phyloP scores from a whole-genome alignment of 208 protist species.

The Trypanosomatidae sp. region DNA sequence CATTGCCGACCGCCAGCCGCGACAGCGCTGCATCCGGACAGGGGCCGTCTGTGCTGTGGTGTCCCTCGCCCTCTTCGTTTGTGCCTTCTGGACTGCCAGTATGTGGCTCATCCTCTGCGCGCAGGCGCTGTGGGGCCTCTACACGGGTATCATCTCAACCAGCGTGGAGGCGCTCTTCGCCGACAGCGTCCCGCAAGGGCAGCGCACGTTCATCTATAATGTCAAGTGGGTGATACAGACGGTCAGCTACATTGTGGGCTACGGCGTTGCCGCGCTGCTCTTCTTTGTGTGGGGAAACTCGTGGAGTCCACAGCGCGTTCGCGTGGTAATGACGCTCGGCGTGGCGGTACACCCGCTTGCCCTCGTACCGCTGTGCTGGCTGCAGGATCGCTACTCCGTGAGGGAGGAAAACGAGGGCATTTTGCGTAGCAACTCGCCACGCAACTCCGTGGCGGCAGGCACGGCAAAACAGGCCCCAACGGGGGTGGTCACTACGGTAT shows the following conservation, averaged over 20 bases:
- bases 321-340: constrained; percentile 33
- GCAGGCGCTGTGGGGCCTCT: constrained; percentile 48
- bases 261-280: constrained; percentile 33
- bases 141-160: constrained; percentile 41
- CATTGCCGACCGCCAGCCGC: constrained; percentile 12
- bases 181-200: constrained; percentile 44
- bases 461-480: neutral
- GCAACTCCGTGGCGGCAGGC: neutral
- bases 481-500: neutral
- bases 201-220: constrained; percentile 55
- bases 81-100: constrained; percentile 1
- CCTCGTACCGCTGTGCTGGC: constrained; percentile 21
- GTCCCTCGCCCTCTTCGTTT: constrained; percentile 25
- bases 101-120: constrained; percentile 20
- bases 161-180: constrained; percentile 64
- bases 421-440: neutral
- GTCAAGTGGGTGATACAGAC: constrained; percentile 74
- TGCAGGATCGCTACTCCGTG: constrained; percentile 25
- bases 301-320: constrained; percentile 31
- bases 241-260: constrained; percentile 54
- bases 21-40: constrained; percentile 25
- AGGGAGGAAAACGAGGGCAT: neutral
- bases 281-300: constrained; percentile 38
- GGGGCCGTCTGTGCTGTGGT: constrained; percentile 28
- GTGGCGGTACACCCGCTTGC: constrained; percentile 19